Evolutionary conservation across 2,329 filamentous ascomycete species (phyloP).

Genomic region (Fusarium hostae): DNA sequence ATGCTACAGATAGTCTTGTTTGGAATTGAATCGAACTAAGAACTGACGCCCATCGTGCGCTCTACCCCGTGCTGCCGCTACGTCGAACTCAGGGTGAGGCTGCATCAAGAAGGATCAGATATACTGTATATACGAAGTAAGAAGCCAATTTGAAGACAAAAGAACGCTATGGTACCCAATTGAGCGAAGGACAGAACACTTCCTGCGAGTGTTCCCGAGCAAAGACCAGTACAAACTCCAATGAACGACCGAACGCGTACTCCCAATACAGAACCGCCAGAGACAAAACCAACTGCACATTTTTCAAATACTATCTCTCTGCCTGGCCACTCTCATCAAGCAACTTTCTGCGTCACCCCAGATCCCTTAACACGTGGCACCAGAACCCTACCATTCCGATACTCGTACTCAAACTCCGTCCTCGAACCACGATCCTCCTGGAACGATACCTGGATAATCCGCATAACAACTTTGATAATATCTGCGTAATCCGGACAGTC

Average conservation of each 20-base stretch:
- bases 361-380: background rate
- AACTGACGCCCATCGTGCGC: background rate
- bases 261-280: background rate
- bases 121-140: background rate
- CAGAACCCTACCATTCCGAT: background rate
- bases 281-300: background rate
- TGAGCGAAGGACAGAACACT: background rate
- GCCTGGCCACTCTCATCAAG: rapidly evolving
- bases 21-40: no score
- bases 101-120: background rate
- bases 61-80: background rate
- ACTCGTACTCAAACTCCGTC: conserved; percentile 21
- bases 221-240: background rate
- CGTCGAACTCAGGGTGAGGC: no score
- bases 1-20: no score
- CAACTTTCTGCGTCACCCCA: background rate
- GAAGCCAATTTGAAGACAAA: background rate
- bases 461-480: background rate
- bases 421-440: background rate
- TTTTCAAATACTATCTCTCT: background rate
- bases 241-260: background rate
- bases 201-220: rapidly evolving
- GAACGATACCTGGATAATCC: conserved; percentile 10
- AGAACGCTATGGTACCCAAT: rapidly evolving
- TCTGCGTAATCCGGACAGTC: background rate